Evolutionary conservation across 1,284 basidiomycete species (phyloP), one percentile per base, ranked within the genome.

Genomic region (Volvariella volvacea): DNA sequence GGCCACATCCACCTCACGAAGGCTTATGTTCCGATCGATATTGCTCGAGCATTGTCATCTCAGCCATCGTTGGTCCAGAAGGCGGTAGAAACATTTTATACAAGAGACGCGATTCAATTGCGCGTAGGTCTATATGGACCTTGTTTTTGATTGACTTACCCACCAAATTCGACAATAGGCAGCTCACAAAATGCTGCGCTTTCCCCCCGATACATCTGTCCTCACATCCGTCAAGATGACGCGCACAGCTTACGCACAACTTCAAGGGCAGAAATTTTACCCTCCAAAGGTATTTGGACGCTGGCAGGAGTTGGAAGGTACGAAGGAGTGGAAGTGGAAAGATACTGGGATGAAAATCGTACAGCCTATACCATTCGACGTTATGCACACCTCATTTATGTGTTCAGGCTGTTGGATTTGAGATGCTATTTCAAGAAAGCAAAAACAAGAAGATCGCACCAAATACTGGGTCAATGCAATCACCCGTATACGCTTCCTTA

Each of bases 291-390:
- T 88, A 17, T 98, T 97, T 56, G 90, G 92, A 3, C 68, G 65
- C n/a, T 88, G 83, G 70, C 64, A 66, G 47, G 83, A 84, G 52
- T 65, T 55, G 9, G 80, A 87, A 64, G 76, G 70, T 7, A 77
- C 72, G 1, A 61, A 67, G 41, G 73, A 89, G 53, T 79, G 81
- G 76, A 73, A 81, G 52, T 83, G 88, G 81, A 74, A 78, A 51
- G 88, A 92, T 61, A 61, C 89, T 36, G 93, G 93, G 8, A 88
- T 95, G 81, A 96, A 95, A 69, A 80, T 95, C 43, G 89, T 87
- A 51, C 43, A 78, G 63, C 22, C 14, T 21, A n/a, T 17, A 2
- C 6, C 22, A 6, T 21, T 28, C 10, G 38, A 20, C 28, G 4
- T 15, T 10, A 22, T 30, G 30, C 42, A 41, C 30, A 16, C 48